phyloP scores from a whole-genome alignment of 2,329 filamentous ascomycete genomes.

The Penicillium sp. region DNA sequence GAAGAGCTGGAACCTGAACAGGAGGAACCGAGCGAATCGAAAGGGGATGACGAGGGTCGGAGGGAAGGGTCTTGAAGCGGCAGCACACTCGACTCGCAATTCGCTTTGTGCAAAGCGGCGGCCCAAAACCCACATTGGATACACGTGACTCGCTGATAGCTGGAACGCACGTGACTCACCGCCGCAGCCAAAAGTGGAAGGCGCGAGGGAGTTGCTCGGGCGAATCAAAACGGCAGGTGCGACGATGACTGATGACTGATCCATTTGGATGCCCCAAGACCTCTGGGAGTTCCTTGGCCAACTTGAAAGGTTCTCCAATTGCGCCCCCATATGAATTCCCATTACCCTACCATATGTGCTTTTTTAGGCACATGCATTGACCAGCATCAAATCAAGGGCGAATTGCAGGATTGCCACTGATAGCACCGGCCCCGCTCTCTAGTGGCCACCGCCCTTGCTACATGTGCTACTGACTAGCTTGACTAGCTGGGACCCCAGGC shows the following conservation, averaged over 20 bases:
- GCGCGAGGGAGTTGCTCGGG: neutral
- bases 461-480: slow-evolving; percentile 10
- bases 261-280: neutral
- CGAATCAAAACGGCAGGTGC: slow-evolving; percentile 7
- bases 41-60: slow-evolving; percentile 5
- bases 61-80: slow-evolving; percentile 25
- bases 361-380: no score
- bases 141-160: slow-evolving; percentile 12
- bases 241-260: neutral
- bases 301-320: neutral
- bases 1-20: slow-evolving; percentile 9
- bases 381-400: neutral
- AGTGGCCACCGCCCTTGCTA: slow-evolving; percentile 29
- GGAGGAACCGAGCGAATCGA: slow-evolving; percentile 19
- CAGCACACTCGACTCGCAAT: slow-evolving; percentile 36
- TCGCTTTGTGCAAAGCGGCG: slow-evolving; percentile 40
- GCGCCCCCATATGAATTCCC: neutral
- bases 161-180: slow-evolving; percentile 19
- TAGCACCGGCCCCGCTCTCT: slow-evolving; percentile 21
- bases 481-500: slow-evolving; percentile 9
- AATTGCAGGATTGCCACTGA: neutral
- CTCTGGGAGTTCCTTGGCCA: neutral
- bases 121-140: slow-evolving; percentile 44
- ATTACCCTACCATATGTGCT: neutral
- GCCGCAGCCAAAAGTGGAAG: slow-evolving; percentile 1